Evolutionary conservation across 257 asterid species (phyloP), one percentile per base, ranked within the genome.

Genomic region (Salvia miltiorrhiza): DNA sequence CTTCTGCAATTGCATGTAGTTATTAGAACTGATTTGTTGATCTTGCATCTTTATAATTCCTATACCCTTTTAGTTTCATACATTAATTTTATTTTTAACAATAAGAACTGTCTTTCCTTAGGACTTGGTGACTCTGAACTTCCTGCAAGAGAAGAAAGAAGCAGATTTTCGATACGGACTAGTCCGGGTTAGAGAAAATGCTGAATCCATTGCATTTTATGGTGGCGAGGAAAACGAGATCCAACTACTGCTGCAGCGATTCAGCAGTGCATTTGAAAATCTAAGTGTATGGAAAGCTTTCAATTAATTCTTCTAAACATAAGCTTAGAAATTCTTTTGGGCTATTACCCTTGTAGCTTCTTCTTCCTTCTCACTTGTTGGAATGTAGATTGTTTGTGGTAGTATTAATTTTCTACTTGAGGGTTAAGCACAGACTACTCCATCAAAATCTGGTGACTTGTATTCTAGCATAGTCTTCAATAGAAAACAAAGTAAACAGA

Each of bases 121-220:
- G 97, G 97, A 89, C 55, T 73, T 92, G 78, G 98, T 90, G 81
- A 63, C 75, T 49, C 79, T 89, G 66, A 92, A 92, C 84, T 92
- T 92, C 81, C 73, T 89, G 84, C 97, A 92, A 92, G 97, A 90
- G 87, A 88, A 90, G 79, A 90, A 88, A 69, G 97, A 90, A 85
- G 97, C 95, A 30, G 97, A 90, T 83, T 90, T 90, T 48, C 87
- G 95, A 26, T 90, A 90, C 63, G 97, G 93, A 54, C 93, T 90
- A 54, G 93, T 90, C 68, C 97, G 98, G 9, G 79, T 92, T 76
- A 77, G 98, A 73, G 98, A 92, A 81, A 92, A 92, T 80, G 98
- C 98, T 39, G 98, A 92, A 76, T 88, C 98, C 71, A 92, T 92
- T 78, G 98, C 98, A 43, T 92, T 92, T 79, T 92, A 92, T 67